Percentiles rank a stretch among this genome's conserved stretches.
These are phyloP conservation scores for Crocinoboletus sp. DNA, from an alignment of 1,284 basidiomycete genomes.

Conservation along the genomic window DNA sequence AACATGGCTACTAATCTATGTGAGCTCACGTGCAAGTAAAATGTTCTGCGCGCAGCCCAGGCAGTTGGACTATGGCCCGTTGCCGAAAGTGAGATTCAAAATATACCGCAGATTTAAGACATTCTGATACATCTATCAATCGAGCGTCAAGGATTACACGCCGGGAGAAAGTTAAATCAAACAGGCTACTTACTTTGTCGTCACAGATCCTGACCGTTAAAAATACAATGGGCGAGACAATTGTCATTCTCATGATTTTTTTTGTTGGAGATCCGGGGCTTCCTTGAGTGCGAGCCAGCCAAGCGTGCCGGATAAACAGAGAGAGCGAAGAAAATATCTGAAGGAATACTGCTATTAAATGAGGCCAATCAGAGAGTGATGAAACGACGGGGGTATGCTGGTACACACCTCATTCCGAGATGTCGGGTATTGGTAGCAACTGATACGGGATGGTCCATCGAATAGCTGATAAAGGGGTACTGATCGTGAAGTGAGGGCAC, in stretches of 20 bases:
- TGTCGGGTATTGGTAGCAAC: constrained; percentile 17
- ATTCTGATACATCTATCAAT: background rate
- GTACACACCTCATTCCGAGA: constrained; percentile 16
- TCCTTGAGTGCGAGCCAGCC: constrained; percentile 24
- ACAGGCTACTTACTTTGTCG: background rate
- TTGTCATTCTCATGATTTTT: background rate
- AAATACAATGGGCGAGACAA: background rate
- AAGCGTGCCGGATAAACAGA: constrained; percentile 24
- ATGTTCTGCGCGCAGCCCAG: too few relatives aligned
- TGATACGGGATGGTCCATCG: constrained; percentile 40
- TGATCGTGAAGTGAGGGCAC: constrained; percentile 4
- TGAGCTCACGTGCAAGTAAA: too few relatives aligned
- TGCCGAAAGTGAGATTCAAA: too few relatives aligned
- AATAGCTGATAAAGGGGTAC: constrained; percentile 35
- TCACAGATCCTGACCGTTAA: background rate
- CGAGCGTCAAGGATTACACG: background rate
- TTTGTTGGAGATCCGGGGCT: too few relatives aligned
- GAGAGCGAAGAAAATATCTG: constrained; percentile 8
- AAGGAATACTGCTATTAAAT: constrained; percentile 6
- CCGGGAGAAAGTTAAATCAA: background rate
- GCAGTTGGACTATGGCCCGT: too few relatives aligned
- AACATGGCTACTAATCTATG: too few relatives aligned
- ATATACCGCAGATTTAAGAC: background rate
- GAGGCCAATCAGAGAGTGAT: background rate
- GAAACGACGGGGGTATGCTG: background rate